Conservation (phyloP, 2,329 filamentous ascomycete genomes). For the Lachnellula subtilissima region DNA sequence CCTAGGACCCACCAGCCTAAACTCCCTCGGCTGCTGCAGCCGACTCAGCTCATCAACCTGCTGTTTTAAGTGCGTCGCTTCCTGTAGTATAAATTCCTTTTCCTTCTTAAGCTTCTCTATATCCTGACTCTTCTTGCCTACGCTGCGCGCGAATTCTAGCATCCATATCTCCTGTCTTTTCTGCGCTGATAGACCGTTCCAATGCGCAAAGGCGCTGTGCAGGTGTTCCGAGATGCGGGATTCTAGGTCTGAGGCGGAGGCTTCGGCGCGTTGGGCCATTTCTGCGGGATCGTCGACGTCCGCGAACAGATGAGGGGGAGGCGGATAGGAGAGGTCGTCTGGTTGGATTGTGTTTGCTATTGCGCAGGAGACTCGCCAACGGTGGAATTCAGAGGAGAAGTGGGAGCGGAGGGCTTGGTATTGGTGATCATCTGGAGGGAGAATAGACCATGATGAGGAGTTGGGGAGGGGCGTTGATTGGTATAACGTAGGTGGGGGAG, state of each 20-base stretch:
- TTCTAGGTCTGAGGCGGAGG: constrained; percentile 47
- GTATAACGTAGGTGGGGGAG: constrained; percentile 76
- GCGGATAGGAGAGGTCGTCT: constrained; percentile 45
- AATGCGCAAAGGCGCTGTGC: constrained; percentile 70
- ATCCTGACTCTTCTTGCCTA: constrained; percentile 51
- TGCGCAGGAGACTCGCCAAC: constrained; percentile 54
- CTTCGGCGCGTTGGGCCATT: constrained; percentile 29
- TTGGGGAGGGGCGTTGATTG: constrained; percentile 71
- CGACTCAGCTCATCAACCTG: constrained; percentile 57
- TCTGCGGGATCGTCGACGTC: constrained; percentile 34
- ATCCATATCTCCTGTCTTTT: constrained; percentile 57
- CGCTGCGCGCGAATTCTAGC: constrained; percentile 55
- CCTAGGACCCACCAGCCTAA: constrained; percentile 46
- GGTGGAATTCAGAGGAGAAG: constrained; percentile 62
- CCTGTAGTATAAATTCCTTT: constrained; percentile 43
- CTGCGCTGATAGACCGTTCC: constrained; percentile 58
- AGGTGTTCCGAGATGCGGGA: constrained; percentile 70
- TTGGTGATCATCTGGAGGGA: constrained; percentile 69
- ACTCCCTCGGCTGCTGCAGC: constrained; percentile 56
- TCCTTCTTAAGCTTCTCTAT: constrained; percentile 47
- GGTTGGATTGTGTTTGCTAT: constrained; percentile 44
- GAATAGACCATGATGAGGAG: constrained; percentile 74
- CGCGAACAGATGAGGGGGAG: constrained; percentile 34
- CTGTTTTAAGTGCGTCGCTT: constrained; percentile 50
- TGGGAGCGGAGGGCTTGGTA: constrained; percentile 64